A percentile compares a stretch with the other conserved stretches of the same genome.
Conservation (phyloP, 495 filamentous ascomycete genomes). For the Daldinia grandis region DNA sequence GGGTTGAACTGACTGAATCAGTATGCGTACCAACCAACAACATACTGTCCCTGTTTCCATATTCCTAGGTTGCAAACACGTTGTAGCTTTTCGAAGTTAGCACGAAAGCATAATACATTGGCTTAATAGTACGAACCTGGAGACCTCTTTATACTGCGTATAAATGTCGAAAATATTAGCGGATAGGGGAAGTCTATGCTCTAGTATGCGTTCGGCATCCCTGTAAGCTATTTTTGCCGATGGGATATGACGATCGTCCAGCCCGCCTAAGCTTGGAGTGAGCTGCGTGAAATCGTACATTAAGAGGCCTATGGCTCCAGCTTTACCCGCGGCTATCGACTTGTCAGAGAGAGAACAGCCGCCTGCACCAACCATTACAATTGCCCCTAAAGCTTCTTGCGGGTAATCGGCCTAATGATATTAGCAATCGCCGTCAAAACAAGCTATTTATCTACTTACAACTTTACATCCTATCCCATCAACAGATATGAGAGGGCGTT, state of each 20-base stretch:
- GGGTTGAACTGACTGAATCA: constrained; percentile 63
- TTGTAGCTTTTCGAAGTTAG: constrained; percentile 62
- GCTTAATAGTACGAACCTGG: constrained; percentile 45
- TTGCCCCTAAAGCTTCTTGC: constrained; percentile 51
- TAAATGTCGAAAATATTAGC: constrained; percentile 5
- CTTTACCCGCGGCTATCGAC: constrained; percentile 57
- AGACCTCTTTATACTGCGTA: constrained; percentile 7
- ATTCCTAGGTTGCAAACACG: constrained; percentile 67
- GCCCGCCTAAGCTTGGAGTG: constrained; percentile 54
- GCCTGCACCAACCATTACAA: constrained; percentile 64
- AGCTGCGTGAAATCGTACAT: constrained; percentile 63
- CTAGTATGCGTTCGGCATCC: background rate
- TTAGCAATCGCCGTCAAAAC: constrained; percentile 1
- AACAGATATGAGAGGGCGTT: constrained; percentile 13
- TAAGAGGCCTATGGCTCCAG: constrained; percentile 60
- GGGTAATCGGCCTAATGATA: constrained; percentile 59
- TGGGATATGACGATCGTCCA: constrained; percentile 53
- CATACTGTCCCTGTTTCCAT: constrained; percentile 63
- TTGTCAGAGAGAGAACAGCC: constrained; percentile 64
- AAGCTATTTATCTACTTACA: constrained; percentile 7
- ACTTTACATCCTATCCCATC: constrained; percentile 6
- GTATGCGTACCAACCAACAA: constrained; percentile 66
- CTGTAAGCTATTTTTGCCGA: constrained; percentile 43
- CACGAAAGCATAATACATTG: constrained; percentile 45
- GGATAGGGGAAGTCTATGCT: constrained; percentile 53